A percentile compares a stretch with the other conserved stretches of the same genome.
Conservation (phyloP, 2,329 filamentous ascomycete species). For the Ceratocystis harringtonii region DNA sequence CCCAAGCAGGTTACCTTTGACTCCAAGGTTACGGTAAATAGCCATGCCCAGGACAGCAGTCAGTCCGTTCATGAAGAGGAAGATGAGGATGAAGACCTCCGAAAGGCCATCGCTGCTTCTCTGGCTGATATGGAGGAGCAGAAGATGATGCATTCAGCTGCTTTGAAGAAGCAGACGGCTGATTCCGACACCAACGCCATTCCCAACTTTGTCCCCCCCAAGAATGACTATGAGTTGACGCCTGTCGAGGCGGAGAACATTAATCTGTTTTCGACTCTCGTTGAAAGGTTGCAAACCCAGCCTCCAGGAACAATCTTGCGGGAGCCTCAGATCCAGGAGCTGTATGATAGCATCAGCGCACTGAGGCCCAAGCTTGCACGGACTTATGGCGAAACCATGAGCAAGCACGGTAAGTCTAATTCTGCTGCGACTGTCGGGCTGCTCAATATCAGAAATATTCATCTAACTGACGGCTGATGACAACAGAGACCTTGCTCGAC, state of each 20-base stretch:
- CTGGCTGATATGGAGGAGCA: slow-evolving; percentile 96
- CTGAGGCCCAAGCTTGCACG: slow-evolving; percentile 84
- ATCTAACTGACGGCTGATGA: neutral
- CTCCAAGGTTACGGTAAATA: slow-evolving; percentile 21
- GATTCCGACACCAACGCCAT: slow-evolving; percentile 29
- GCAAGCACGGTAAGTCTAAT: slow-evolving; percentile 67
- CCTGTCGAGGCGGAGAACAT: slow-evolving; percentile 95
- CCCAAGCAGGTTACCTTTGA: slow-evolving; percentile 20
- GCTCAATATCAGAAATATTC: neutral
- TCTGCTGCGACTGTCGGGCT: neutral
- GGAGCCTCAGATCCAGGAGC: slow-evolving; percentile 92
- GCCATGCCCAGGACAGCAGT: slow-evolving; percentile 26
- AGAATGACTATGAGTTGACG: slow-evolving; percentile 88
- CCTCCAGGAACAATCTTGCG: slow-evolving; percentile 90
- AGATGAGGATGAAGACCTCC: slow-evolving; percentile 83
- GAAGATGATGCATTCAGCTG: slow-evolving; percentile 76
- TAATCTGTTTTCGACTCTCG: slow-evolving; percentile 83
- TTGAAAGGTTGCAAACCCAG: slow-evolving; percentile 88
- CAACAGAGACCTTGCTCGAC: slow-evolving; percentile 72
- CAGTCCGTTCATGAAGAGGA: slow-evolving; percentile 34
- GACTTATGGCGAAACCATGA: slow-evolving; percentile 98
- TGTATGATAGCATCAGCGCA: slow-evolving; percentile 94
- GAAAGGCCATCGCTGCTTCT: slow-evolving; percentile 88
- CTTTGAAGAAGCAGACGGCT: slow-evolving; percentile 59
- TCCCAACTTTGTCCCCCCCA: slow-evolving; percentile 48